These are phyloP conservation scores for Fraxinus dipetala DNA, from an alignment of 305 asterid species.

Conservation along the genomic window DNA sequence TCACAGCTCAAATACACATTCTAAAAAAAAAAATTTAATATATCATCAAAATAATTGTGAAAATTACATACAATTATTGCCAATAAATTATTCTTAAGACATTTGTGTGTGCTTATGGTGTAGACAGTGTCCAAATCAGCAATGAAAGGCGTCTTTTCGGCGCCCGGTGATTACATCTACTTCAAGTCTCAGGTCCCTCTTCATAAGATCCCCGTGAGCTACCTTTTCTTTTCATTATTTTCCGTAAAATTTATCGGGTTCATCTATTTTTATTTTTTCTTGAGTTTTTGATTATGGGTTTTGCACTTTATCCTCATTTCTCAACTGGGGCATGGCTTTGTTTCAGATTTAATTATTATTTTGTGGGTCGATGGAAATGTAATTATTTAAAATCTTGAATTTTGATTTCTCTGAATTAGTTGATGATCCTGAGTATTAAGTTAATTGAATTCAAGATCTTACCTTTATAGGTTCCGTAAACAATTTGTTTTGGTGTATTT, in stretches of 20 bases:
- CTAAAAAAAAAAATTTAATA: neutral
- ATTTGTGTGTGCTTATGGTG: neutral
- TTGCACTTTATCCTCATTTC: constrained; percentile 14
- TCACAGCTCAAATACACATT: neutral
- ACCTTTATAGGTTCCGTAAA: neutral
- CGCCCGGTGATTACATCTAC: constrained; percentile 94
- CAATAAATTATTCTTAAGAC: neutral
- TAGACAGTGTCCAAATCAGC: constrained; percentile 32
- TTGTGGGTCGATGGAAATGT: neutral
- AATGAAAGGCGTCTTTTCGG: constrained; percentile 85
- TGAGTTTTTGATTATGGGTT: constrained; percentile 26
- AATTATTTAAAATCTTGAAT: constrained; percentile 15
- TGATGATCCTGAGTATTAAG: neutral
- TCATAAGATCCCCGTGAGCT: constrained; percentile 88
- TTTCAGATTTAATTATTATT: constrained; percentile 16
- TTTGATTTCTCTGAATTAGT: constrained; percentile 13
- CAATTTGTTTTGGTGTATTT: neutral
- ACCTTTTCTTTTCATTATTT: neutral
- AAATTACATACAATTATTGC: neutral
- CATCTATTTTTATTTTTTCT: neutral
- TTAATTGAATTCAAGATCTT: constrained; percentile 17
- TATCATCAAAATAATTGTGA: neutral
- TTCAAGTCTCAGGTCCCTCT: constrained; percentile 99
- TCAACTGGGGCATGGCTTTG: constrained; percentile 21
- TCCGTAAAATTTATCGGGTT: neutral